These are phyloP conservation scores for Barnettozyma californica DNA, from an alignment of 805 yeast species.

Conservation along the genomic window DNA sequence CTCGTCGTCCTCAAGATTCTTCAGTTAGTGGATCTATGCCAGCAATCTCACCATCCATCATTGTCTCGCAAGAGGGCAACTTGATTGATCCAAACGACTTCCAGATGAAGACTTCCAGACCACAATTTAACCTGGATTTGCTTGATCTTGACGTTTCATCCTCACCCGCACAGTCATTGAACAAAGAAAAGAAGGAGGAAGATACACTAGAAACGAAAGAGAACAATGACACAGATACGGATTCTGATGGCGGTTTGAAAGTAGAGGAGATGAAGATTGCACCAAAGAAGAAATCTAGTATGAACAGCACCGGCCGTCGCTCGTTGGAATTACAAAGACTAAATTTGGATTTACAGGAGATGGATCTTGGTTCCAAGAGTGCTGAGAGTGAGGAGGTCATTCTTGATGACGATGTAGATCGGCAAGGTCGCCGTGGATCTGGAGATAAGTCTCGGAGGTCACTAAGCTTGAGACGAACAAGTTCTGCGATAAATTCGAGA, in stretches of 20 bases:
- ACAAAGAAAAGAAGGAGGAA: constrained; percentile 4
- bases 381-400: background rate
- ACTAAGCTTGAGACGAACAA: constrained; percentile 13
- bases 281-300: constrained; percentile 1
- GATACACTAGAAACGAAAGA: constrained; percentile 8
- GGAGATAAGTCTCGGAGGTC: constrained; percentile 11
- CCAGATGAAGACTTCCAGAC: constrained; percentile 11
- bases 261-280: constrained; percentile 18
- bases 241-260: constrained; percentile 18
- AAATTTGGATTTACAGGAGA: constrained; percentile 18
- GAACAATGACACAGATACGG: constrained; percentile 13
- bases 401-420: constrained; percentile 2
- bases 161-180: background rate
- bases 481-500: constrained; percentile 10
- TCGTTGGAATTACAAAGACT: constrained; percentile 14
- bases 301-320: background rate
- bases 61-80: constrained; percentile 9
- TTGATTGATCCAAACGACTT: constrained; percentile 16
- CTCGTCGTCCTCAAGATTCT: background rate
- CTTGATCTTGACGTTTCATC: constrained; percentile 14
- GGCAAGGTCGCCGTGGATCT: constrained; percentile 1
- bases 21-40: background rate
- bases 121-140: constrained; percentile 17
- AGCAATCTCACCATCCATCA: constrained; percentile 6
- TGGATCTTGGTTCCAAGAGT: constrained; percentile 11